Evolutionary conservation across 2,329 filamentous ascomycete species (phyloP).

Genomic region (Helicocarpus griseus): DNA sequence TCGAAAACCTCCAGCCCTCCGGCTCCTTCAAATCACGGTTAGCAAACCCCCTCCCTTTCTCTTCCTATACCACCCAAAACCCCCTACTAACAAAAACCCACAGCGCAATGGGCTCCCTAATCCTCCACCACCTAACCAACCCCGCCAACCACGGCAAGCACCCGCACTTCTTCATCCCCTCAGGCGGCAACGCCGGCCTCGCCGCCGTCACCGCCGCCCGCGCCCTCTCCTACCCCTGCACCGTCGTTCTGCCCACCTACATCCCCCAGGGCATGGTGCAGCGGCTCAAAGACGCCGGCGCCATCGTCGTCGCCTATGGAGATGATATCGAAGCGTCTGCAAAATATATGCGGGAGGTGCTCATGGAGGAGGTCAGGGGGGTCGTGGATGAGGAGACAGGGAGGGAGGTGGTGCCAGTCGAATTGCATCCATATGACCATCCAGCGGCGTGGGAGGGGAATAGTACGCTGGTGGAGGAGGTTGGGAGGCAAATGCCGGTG

Average conservation of each 20-base stretch:
- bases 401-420: constrained; percentile 27
- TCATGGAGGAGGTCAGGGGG: constrained; percentile 33
- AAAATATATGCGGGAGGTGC: constrained; percentile 48
- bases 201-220: constrained; percentile 66
- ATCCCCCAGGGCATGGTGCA: constrained; percentile 61
- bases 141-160: constrained; percentile 33
- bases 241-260: constrained; percentile 61
- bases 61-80: not conserved
- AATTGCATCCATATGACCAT: constrained; percentile 37
- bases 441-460: constrained; percentile 38
- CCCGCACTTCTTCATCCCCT: constrained; percentile 67
- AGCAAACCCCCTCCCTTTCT: not conserved
- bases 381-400: constrained; percentile 19
- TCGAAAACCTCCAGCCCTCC: constrained; percentile 75
- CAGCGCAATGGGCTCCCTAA: constrained; percentile 60
- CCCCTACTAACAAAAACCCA: too few species aligned
- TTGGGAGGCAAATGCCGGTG: constrained; percentile 33
- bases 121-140: constrained; percentile 43
- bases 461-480: constrained; percentile 35
- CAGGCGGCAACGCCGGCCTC: constrained; percentile 75
- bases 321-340: constrained; percentile 62
- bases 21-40: constrained; percentile 73
- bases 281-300: constrained; percentile 60
- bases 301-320: constrained; percentile 56
- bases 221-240: constrained; percentile 55